These are phyloP conservation scores for Plantago ovata DNA, from an alignment of 257 asterid species.

Conservation along the genomic window DNA sequence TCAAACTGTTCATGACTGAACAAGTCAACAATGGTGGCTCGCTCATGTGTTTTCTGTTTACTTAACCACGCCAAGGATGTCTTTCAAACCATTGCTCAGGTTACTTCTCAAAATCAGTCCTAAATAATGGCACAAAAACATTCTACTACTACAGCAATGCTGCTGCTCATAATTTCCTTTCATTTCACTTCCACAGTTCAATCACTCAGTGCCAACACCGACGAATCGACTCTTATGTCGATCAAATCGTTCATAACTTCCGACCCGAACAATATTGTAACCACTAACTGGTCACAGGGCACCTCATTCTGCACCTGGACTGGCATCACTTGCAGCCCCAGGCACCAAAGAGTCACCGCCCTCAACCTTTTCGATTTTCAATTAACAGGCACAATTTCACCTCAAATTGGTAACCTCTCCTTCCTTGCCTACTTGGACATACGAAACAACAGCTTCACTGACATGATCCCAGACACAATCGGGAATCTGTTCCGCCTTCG, in stretches of 20 bases:
- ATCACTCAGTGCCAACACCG: slow-evolving; percentile 6
- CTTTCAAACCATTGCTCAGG: no score
- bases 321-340: slow-evolving; percentile 17
- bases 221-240: slow-evolving; percentile 16
- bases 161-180: not conserved
- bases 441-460: slow-evolving; percentile 12
- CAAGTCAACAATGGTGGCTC: no score
- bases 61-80: no score
- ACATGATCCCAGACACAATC: not conserved
- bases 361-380: slow-evolving; percentile 8
- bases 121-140: not conserved
- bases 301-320: slow-evolving; percentile 18
- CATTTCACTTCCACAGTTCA: not conserved
- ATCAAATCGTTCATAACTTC: slow-evolving; percentile 5
- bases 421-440: slow-evolving; percentile 9
- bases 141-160: not conserved
- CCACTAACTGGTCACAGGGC: slow-evolving; percentile 14
- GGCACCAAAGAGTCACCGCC: not conserved
- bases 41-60: no score
- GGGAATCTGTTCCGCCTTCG: slow-evolving; percentile 17
- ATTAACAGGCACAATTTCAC: slow-evolving; percentile 4
- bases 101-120: not conserved
- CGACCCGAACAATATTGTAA: not conserved
- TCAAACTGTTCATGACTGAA: no score
- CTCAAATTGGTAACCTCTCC: slow-evolving; percentile 8